phyloP scores from a whole-genome alignment of 495 filamentous ascomycete genomes.

The Viridothelium virens region DNA sequence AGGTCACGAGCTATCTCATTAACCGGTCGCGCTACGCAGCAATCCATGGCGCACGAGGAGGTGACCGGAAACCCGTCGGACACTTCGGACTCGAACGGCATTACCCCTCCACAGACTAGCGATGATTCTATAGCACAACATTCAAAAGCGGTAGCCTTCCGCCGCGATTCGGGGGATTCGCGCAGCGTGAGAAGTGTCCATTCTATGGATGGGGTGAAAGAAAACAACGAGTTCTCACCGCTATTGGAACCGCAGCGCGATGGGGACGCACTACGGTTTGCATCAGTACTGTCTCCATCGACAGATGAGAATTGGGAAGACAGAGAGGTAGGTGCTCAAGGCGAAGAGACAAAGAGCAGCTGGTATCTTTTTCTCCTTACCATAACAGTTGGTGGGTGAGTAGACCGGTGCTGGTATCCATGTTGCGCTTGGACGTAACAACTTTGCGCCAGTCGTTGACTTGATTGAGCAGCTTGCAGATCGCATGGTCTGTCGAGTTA shows the following conservation, averaged over 20 bases:
- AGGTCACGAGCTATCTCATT: not conserved
- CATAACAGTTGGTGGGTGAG: slow-evolving; percentile 68
- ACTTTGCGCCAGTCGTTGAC: slow-evolving; percentile 9
- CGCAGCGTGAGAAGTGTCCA: not conserved
- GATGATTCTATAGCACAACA: slow-evolving; percentile 4
- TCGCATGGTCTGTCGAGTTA: slow-evolving; percentile 90
- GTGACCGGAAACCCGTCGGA: not conserved
- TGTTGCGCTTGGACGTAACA: not conserved
- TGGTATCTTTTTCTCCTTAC: slow-evolving; percentile 81
- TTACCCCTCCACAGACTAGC: not conserved
- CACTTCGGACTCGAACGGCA: not conserved
- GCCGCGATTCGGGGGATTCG: slow-evolving; percentile 15
- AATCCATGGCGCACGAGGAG: slow-evolving; percentile 4
- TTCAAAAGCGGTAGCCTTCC: slow-evolving; percentile 23
- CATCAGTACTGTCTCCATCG: slow-evolving; percentile 25
- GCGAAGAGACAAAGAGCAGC: slow-evolving; percentile 60
- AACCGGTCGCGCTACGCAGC: not conserved
- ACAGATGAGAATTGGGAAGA: slow-evolving; percentile 33
- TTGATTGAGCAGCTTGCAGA: slow-evolving; percentile 54
- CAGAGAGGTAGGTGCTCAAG: slow-evolving; percentile 28
- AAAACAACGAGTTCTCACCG: slow-evolving; percentile 50
- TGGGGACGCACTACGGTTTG: slow-evolving; percentile 28
- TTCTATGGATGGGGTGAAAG: slow-evolving; percentile 3
- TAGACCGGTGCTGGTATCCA: not conserved
- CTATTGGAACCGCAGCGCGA: slow-evolving; percentile 45